Base-by-base conservation (phyloP, 2,329 filamentous ascomycete genomes). In the Leptographium galeiforme region DNA sequence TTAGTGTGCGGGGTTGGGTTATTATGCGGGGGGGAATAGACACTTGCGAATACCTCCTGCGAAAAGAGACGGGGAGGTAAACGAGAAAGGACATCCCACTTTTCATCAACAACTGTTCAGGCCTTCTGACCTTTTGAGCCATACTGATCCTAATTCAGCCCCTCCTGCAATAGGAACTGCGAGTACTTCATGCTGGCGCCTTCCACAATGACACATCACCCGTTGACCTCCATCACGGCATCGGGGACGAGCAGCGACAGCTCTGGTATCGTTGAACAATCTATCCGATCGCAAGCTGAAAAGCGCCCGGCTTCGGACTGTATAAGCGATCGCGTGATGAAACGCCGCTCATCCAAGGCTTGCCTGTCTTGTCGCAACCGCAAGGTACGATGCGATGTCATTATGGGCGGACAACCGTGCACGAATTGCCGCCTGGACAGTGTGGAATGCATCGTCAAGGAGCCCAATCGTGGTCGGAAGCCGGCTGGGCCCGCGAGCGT, bases 361-460 rank as follows among this genome's bases (percentile, higher is more conserved):
- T 58, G 56, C 30, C 25, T 51, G 11, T 53, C 52, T 16, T 58
- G 56, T n/a, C 54, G 53, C 18, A 32, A 16, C 12, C 52, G 55
- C 25, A 58, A 58, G 43, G 53, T 58, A 2, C 56, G 56, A 4
- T 58, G 56, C 40, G 55, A 58, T 19, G 53, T 56, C 11, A 34
- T 53, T 45, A 49, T 32, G 32, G 25, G 33, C 14, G 48, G 48
- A 13, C 34, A 39, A 12, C 54, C 54, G 14, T 58, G 56, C 51
- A 53, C 54, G 4, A 58, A 56, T 48, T 58, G 56, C 44, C 52
- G 51, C 5, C 45, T 52, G 6, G 55, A 58, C 34, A 41, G 50
- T 16, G 18, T 53, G 8, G 44, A 55, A n/a, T 56, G 55, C 47
- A 36, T 50, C 10, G 13, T 49, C 7, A 39, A 39, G 12, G 47